Evolutionary conservation across 23 red algal species (phyloP), one percentile per base, ranked within the genome.

Genomic region (Gracilaria gracilis): DNA sequence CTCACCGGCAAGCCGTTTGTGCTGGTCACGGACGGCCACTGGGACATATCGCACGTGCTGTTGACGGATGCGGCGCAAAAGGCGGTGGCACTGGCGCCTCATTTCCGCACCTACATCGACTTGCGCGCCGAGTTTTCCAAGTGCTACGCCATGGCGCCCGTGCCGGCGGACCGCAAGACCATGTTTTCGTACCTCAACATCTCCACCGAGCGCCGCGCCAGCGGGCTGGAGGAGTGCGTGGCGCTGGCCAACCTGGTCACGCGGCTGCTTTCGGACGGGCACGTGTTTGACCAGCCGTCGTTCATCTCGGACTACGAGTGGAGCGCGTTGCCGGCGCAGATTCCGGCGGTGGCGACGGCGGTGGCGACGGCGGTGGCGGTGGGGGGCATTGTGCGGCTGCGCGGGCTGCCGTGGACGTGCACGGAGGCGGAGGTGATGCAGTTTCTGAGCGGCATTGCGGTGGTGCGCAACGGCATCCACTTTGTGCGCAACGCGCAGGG

Each of bases 361-460:
- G 75, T 95, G 34, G 97, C 97, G 55, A 67, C 97, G 20, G 97
- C 90, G 28, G 75, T 94, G 28, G 93, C 93, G 16, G 92, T 94
- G 33, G 93, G 93, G 34, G 89, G 70, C 46, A 93, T 98, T 35
- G 88, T 98, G 51, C 89, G 97, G 19, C 73, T 98, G 55, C 88
- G 97, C 51, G 97, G 97, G 19, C 82, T 98, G 78, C 97, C 97
- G 51, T 98, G 97, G 97, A 84, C 93, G 25, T 91, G 88, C 62
- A 69, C 77, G 33, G 87, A 89, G 75, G 57, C 69, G 34, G 97
- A 98, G 35, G 81, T 98, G 42, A 40, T 67, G 50, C 84, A 95
- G 21, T 98, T 95, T 82, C 88, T 98, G 23, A 7, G 35, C 15
- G 74, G 79, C 21, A 72, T 93, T n/a, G 51, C 91, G 19, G 44